phyloP scores from a whole-genome alignment of 495 filamentous ascomycete genomes.

The Pyrenopolyporus hunteri region DNA sequence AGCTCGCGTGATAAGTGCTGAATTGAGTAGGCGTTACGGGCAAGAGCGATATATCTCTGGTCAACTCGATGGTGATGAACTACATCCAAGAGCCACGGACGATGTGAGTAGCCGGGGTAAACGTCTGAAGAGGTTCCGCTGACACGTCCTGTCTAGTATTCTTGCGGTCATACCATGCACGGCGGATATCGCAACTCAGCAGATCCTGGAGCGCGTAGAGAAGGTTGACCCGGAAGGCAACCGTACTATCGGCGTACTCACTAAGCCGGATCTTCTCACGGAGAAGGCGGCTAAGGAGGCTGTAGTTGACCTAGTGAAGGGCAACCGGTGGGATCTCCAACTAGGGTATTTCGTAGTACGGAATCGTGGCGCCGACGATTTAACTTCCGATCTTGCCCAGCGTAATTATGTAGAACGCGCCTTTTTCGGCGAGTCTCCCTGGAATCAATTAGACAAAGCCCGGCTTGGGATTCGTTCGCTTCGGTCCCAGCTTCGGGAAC shows the following conservation, averaged over 20 bases:
- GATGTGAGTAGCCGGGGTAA: no score
- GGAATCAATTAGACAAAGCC: conserved; percentile 7
- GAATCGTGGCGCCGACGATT: conserved; percentile 52
- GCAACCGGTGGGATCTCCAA: conserved; percentile 39
- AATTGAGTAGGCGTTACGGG: no score
- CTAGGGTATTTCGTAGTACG: conserved; percentile 61
- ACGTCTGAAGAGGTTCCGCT: no score
- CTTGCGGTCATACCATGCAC: conserved; percentile 59
- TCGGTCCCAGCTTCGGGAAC: conserved; percentile 10
- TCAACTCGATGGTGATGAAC: no score
- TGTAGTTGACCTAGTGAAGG: conserved; percentile 52
- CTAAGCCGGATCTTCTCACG: conserved; percentile 60
- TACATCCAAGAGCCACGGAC: no score
- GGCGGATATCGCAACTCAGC: conserved; percentile 60
- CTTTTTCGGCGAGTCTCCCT: conserved; percentile 39
- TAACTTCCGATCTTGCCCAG: conserved; percentile 27
- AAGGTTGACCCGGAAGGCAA: conserved; percentile 50
- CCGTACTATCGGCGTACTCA: conserved; percentile 60
- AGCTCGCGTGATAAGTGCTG: no score
- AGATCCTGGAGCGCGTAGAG: conserved; percentile 56
- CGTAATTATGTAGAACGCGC: conserved; percentile 36
- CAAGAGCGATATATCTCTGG: no score
- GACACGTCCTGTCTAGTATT: background rate
- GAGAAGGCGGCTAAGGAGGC: conserved; percentile 52
- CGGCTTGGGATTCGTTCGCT: conserved; percentile 25